Base-by-base conservation (phyloP, 2,329 filamentous ascomycete species). In the Apiospora marii region DNA sequence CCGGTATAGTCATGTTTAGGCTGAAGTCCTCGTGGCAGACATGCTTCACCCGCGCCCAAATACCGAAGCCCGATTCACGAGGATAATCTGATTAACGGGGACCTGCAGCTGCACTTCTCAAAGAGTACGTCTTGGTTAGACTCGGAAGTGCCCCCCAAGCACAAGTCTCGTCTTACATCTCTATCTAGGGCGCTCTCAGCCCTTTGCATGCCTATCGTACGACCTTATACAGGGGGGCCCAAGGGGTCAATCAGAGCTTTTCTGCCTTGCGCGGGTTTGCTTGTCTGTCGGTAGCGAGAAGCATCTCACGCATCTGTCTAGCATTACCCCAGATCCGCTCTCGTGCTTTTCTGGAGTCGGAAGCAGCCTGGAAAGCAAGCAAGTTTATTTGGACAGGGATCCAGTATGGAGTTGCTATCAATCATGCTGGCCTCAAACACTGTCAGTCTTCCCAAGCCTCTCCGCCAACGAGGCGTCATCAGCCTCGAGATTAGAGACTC, bases 271-370 rank as follows among this genome's bases (percentile, higher is more conserved):
- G 58, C 34, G 8, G 37, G 34, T 24, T 64, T n/a, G 19, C 4
- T 64, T 22, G 34, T 22, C 30, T 64, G 53, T 64, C 19, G 58
- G 58, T 64, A 64, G 58, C 58, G 58, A 64, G 34, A 41, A 41
- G 58, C 58, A 64, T 41, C 19, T 64, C 58, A 34, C 58, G 30
- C 58, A 64, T 41, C 58, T 64, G 34, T 64, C 30, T 22, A 19
- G 58, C 34, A 64, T n/a, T 64, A 61, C 58, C 58, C 58, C 58
- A 41, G 58, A 64, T 64, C 58, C 58, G 58, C 58, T 64, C 58
- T 64, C 58, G 58, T 64, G 58, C 58, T 64, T 64, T 64, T 41
- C 19, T 37, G 30, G 58, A n/a, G 22, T n/a, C 22, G 30, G 58
- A 12, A 64, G n/a, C 30, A 61, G 30, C 8, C 30, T 61, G 53